Evolutionary conservation across 352 stramenopile genomes (phyloP).

Genomic region (Globisporangium heterothallicum): DNA sequence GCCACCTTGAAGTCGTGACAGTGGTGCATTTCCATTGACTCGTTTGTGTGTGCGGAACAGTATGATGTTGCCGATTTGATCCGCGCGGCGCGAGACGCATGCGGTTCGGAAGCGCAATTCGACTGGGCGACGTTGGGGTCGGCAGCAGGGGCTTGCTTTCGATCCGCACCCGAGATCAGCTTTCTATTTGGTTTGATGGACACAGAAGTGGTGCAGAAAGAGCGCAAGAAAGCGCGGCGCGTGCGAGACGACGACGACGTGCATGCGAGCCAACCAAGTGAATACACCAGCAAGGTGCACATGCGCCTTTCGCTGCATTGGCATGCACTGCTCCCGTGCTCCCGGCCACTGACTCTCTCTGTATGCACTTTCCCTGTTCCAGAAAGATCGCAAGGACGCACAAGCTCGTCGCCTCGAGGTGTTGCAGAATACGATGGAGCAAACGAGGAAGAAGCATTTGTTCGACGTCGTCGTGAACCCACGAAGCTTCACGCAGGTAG

Average conservation of each 20-base stretch:
- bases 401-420: conserved; percentile 69
- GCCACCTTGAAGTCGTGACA: background rate
- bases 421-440: conserved; percentile 55
- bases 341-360: background rate
- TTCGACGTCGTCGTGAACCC: conserved; percentile 75
- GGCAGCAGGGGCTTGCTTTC: conserved; percentile 66
- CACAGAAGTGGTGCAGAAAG: conserved; percentile 68
- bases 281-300: conserved; percentile 72
- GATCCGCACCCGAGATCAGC: conserved; percentile 59
- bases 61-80: conserved; percentile 71
- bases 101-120: conserved; percentile 38
- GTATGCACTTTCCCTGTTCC: background rate
- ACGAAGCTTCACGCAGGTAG: conserved; percentile 72
- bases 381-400: conserved; percentile 77
- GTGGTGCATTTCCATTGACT: background rate
- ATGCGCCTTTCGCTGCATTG: background rate
- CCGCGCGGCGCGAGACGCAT: conserved; percentile 36
- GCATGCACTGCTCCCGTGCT: background rate
- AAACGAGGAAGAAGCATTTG: conserved; percentile 28
- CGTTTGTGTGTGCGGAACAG: conserved; percentile 12
- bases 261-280: conserved; percentile 51
- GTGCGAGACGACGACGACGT: conserved; percentile 42
- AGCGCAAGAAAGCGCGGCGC: conserved; percentile 45
- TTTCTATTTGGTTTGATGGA: conserved; percentile 80
- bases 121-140: conserved; percentile 62